Conservation (phyloP, 306 rosid species). For the Malus sylvestris region DNA sequence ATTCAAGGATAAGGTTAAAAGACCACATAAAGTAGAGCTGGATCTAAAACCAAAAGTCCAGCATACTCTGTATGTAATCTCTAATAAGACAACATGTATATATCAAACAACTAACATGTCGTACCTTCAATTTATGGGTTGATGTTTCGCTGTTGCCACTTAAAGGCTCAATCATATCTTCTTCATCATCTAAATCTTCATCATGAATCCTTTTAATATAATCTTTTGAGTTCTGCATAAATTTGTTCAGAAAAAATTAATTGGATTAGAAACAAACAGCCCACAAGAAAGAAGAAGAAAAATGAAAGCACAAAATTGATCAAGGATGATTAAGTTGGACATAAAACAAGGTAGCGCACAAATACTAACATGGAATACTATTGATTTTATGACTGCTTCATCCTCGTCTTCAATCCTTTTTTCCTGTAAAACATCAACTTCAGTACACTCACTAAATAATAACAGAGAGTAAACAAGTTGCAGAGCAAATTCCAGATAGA, state of each 20-base stretch:
- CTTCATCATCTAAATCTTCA: constrained; percentile 35
- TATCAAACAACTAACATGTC: background rate
- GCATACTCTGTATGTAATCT: background rate
- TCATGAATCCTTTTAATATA: constrained; percentile 51
- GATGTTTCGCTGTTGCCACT: constrained; percentile 22
- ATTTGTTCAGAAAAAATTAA: background rate
- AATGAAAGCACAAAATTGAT: background rate
- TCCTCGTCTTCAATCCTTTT: constrained; percentile 78
- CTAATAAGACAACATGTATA: background rate
- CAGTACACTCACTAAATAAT: constrained; percentile 3
- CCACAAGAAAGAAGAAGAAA: background rate
- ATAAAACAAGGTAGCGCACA: background rate
- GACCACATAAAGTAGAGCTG: background rate
- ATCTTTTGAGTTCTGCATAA: constrained; percentile 47
- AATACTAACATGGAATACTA: constrained; percentile 53
- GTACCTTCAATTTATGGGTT: constrained; percentile 31
- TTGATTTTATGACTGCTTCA: constrained; percentile 69
- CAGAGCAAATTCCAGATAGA: background rate
- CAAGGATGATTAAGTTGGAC: background rate
- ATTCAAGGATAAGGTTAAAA: background rate
- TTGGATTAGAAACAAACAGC: background rate
- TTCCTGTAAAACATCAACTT: constrained; percentile 41
- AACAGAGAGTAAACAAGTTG: background rate
- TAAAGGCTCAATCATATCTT: background rate
- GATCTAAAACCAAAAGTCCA: background rate